A percentile compares a stretch with the other conserved stretches of the same genome.
phyloP scores from a whole-genome alignment of 768 basidiomycete genomes.

The Clavulina sp. region DNA sequence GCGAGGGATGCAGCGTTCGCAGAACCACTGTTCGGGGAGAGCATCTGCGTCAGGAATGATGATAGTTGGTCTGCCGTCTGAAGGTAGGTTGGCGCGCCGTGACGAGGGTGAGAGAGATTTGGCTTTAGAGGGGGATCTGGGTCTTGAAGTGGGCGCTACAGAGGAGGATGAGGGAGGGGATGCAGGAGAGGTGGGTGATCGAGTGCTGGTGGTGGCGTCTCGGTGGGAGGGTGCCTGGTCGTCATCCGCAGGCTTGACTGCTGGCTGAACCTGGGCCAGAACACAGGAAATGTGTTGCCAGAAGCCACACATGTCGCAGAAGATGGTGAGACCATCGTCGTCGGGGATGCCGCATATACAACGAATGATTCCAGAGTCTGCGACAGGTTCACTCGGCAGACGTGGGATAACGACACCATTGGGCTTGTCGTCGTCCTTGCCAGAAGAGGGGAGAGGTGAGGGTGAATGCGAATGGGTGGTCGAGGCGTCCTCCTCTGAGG shows the following conservation, averaged over 20 bases:
- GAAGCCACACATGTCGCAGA: constrained; percentile 26
- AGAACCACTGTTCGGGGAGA: constrained; percentile 22
- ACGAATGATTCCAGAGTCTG: constrained; percentile 15
- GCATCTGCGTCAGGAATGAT: neutral
- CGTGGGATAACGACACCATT: too few relatives aligned
- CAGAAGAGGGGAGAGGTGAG: too few relatives aligned
- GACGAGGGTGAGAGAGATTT: neutral
- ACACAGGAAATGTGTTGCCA: constrained; percentile 30
- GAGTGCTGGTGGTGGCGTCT: neutral
- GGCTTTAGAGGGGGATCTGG: too few relatives aligned
- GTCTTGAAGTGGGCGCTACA: too few relatives aligned
- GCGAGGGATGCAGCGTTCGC: constrained; percentile 21
- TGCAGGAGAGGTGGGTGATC: constrained; percentile 5
- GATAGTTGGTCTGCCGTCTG: too few relatives aligned
- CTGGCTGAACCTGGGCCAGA: constrained; percentile 14
- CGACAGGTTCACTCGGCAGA: too few relatives aligned
- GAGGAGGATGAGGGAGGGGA: neutral
- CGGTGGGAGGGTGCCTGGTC: neutral
- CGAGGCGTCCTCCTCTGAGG: too few relatives aligned
- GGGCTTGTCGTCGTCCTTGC: too few relatives aligned
- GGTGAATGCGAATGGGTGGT: too few relatives aligned
- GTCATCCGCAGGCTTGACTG: neutral
- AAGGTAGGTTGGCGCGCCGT: too few relatives aligned
- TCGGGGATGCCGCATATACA: constrained; percentile 27
- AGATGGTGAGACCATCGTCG: constrained; percentile 29